Percentiles rank a stretch among this genome's conserved stretches.
Evolutionary conservation across 2,329 filamentous ascomycete genomes (phyloP).

Genomic region (Fusarium nanum): DNA sequence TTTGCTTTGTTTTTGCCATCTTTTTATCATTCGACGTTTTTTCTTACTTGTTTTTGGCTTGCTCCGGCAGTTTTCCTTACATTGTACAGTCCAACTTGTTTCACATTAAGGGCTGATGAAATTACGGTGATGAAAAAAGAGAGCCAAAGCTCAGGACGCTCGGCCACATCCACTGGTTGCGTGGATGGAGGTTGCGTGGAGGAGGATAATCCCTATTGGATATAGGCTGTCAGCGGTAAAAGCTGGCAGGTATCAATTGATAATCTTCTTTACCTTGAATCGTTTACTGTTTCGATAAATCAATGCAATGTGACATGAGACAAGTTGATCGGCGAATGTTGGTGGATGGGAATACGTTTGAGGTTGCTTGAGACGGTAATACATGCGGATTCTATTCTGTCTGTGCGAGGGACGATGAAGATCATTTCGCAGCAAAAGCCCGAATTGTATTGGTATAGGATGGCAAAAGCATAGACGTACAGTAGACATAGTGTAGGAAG

Average conservation of each 20-base stretch:
- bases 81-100: conserved; percentile 42
- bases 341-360: conserved; percentile 22
- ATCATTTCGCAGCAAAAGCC: conserved; percentile 35
- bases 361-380: conserved; percentile 27
- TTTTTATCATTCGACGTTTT: conserved; percentile 21
- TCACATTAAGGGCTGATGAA: conserved; percentile 45
- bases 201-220: conserved; percentile 31
- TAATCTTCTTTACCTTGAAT: conserved; percentile 35
- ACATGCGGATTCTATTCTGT: conserved; percentile 6
- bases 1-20: conserved; percentile 11
- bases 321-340: conserved; percentile 15
- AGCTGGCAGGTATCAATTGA: conserved; percentile 41
- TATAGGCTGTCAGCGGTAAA: conserved; percentile 36
- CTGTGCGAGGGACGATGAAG: conserved; percentile 26
- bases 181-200: conserved; percentile 19
- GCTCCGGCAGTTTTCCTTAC: conserved; percentile 30
- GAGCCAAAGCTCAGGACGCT: conserved; percentile 32
- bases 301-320: conserved; percentile 4
- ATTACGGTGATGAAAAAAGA: conserved; percentile 46
- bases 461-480: neutral
- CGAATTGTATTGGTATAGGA: conserved; percentile 28
- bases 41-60: conserved; percentile 23
- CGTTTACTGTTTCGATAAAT: conserved; percentile 6
- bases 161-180: conserved; percentile 4
- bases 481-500: neutral